A percentile compares a stretch with the other conserved stretches of the same genome.
Evolutionary conservation across 495 filamentous ascomycete species (phyloP).

Genomic region (Hyphodiscus hymeniophilus): DNA sequence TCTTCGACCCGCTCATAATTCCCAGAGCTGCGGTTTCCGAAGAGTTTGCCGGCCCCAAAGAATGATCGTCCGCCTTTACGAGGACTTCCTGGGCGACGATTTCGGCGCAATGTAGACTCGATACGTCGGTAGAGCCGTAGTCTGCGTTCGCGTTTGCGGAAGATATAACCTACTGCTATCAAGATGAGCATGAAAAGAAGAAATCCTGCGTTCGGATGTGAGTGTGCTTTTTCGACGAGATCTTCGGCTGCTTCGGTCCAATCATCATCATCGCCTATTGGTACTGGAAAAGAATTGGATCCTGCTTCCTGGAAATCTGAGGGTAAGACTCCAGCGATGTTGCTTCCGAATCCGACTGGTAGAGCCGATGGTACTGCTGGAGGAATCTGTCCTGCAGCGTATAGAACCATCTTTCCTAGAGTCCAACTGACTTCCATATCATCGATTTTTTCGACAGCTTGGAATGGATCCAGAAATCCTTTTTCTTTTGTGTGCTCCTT

Average conservation of each 20-base stretch:
- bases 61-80: constrained; percentile 46
- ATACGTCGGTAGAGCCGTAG: constrained; percentile 54
- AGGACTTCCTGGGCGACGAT: constrained; percentile 42
- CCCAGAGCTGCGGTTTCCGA: constrained; percentile 34
- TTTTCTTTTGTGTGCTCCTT: constrained; percentile 58
- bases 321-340: constrained; percentile 47
- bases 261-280: constrained; percentile 46
- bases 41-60: constrained; percentile 50
- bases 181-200: constrained; percentile 69
- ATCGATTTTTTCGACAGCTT: constrained; percentile 87
- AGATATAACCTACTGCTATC: constrained; percentile 53
- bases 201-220: constrained; percentile 59
- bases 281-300: constrained; percentile 39
- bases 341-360: constrained; percentile 89
- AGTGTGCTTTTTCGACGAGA: constrained; percentile 45
- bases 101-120: constrained; percentile 40
- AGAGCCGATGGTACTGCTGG: constrained; percentile 41
- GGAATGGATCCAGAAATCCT: constrained; percentile 82
- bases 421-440: constrained; percentile 98
- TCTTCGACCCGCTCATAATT: constrained; percentile 84
- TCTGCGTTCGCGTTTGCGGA: constrained; percentile 61
- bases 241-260: constrained; percentile 53
- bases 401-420: constrained; percentile 94
- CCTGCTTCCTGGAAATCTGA: constrained; percentile 81
- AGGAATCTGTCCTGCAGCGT: constrained; percentile 82